Conservation (phyloP, 495 filamentous ascomycete species). For the Annulohypoxylon nitens region DNA sequence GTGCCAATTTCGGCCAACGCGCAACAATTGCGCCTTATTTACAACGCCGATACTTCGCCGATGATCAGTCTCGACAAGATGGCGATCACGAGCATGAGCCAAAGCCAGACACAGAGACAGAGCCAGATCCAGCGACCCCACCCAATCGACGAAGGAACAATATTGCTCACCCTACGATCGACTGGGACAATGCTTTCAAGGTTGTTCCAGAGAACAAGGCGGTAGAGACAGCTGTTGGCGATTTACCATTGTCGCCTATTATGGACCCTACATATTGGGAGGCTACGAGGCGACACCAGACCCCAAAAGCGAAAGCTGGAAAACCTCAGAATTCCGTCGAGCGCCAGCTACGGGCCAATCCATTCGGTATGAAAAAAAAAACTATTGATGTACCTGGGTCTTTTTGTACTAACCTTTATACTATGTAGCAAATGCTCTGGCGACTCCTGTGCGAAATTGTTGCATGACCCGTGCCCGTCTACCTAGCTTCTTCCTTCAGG, state of each 20-base stretch:
- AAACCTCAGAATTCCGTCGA: conserved; percentile 59
- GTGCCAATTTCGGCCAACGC: conserved; percentile 34
- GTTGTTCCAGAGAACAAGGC: conserved; percentile 53
- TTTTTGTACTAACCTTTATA: conserved; percentile 46
- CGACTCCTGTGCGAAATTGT: conserved; percentile 74
- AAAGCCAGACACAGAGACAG: too few relatives aligned
- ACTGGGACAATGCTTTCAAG: conserved; percentile 41
- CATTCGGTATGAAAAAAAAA: conserved; percentile 65
- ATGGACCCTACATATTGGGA: conserved; percentile 64
- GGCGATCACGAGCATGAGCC: not conserved
- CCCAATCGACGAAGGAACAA: not conserved
- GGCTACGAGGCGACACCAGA: conserved; percentile 47
- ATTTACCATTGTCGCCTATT: conserved; percentile 63
- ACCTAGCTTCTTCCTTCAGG: conserved; percentile 73
- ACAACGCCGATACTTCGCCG: conserved; percentile 19
- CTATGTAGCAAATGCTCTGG: conserved; percentile 70
- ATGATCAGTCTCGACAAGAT: conserved; percentile 12
- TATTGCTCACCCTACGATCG: conserved; percentile 15
- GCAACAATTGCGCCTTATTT: conserved; percentile 14
- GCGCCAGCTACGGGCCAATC: conserved; percentile 66
- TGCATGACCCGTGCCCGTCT: conserved; percentile 65
- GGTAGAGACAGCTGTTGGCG: conserved; percentile 55
- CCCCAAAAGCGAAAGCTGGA: conserved; percentile 52
- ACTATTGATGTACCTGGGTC: not conserved
- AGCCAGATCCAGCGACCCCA: not conserved